Percentiles rank a stretch among this genome's conserved stretches.
Conservation (phyloP, 163 green algal genomes). For the Scenedesmus sp. region DNA sequence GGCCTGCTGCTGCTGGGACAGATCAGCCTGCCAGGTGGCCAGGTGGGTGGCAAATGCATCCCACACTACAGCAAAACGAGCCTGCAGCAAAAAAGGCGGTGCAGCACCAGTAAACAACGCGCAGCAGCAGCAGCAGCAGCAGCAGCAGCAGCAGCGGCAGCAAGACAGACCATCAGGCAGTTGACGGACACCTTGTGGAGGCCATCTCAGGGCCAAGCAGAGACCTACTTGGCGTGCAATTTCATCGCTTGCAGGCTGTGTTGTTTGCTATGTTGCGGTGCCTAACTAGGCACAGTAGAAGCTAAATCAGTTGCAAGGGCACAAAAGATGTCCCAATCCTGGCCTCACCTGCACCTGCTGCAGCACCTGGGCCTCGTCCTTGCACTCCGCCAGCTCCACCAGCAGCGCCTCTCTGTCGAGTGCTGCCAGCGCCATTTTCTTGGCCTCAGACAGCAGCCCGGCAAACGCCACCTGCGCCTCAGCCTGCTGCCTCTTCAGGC, state of each 20-base stretch:
- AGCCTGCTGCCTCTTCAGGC: neutral
- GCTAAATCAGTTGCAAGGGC: no score
- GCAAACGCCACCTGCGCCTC: neutral
- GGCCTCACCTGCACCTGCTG: neutral
- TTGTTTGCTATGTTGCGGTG: no score
- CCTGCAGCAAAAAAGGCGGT: neutral
- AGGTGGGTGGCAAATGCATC: neutral
- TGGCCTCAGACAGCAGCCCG: constrained; percentile 16
- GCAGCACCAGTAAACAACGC: no score
- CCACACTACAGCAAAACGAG: no score
- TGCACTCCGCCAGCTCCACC: neutral
- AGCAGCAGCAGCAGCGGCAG: no score
- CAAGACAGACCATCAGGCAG: no score
- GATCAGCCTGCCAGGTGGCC: neutral
- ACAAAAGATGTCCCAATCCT: no score
- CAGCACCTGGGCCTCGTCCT: neutral
- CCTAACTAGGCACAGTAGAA: no score
- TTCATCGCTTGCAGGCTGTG: no score
- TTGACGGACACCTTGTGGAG: no score
- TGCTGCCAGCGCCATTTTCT: neutral
- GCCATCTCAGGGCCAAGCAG: no score
- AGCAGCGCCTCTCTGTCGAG: neutral
- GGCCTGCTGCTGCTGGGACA: neutral
- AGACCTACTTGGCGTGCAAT: no score
- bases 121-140: neutral